A percentile compares a stretch with the other conserved stretches of the same genome.
These are phyloP conservation scores for Theobroma cacao DNA, from an alignment of 345 rosid species.

Conservation along the genomic window DNA sequence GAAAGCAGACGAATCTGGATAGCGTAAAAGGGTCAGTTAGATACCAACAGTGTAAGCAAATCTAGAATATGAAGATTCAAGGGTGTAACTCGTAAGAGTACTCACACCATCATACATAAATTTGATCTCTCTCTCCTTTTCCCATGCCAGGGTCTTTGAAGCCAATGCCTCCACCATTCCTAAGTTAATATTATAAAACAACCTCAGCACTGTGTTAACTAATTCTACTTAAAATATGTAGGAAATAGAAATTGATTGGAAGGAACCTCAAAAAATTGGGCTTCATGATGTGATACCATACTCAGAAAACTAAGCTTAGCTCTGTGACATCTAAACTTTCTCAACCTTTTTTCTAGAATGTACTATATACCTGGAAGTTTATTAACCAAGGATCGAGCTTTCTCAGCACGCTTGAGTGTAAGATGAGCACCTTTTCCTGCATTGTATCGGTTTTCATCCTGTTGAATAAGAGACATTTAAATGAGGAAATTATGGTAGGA, in stretches of 20 bases:
- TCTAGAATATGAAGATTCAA: neutral
- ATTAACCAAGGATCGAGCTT: conserved; percentile 88
- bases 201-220: neutral
- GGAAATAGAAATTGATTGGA: neutral
- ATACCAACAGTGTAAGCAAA: neutral
- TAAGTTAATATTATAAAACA: conserved; percentile 26
- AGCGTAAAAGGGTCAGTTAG: conserved; percentile 9
- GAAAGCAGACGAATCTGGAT: conserved; percentile 77
- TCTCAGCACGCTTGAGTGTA: conserved; percentile 94
- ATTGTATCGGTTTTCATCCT: conserved; percentile 96
- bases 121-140: conserved; percentile 69
- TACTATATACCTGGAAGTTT: conserved; percentile 78
- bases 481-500: conserved; percentile 6
- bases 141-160: conserved; percentile 87
- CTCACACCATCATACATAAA: conserved; percentile 95
- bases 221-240: neutral
- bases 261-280: neutral
- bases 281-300: conserved; percentile 2
- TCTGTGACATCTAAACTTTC: neutral
- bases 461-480: conserved; percentile 23
- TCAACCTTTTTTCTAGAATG: neutral
- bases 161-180: conserved; percentile 90
- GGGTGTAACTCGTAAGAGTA: conserved; percentile 1
- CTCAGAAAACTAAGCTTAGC: neutral
- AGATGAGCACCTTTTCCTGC: conserved; percentile 99